Base-by-base conservation (phyloP, 768 basidiomycete species). In the Podaxis rugospora region DNA sequence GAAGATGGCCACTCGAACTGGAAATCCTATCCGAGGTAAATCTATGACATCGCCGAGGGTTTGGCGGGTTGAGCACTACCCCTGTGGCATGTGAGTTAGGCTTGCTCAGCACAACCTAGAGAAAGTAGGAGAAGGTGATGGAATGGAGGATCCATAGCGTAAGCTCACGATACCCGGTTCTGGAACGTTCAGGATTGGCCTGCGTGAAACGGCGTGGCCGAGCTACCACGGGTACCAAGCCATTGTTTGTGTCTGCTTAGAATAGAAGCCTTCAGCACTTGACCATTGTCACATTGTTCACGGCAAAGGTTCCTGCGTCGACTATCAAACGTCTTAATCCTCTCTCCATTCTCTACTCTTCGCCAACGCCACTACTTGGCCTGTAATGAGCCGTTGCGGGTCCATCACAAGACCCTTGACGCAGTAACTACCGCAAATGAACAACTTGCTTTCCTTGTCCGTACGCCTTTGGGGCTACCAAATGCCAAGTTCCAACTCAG, bases 21-120 rank as follows among this genome's bases (percentile, higher is more conserved):
- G 40, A 18, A 28, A 56, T 4, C 32, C 42, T 56, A 56, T 56
- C 55, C 55, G 42, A 56, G 55, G 55, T 56, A 56, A 35, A 42
- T 9, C 11, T 13, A 27, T 56, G 55, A 56, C 44, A 9, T 35
- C n/a, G 21, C 27, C 23, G 40, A 55, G 11, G 2, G 6, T 21
- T 13, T 5, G 16, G 23, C 28, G 27, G 23, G 16, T 14, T 32
- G 11, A 32, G 25, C 25, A 23, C 28, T 14, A 32, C 7, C 28
- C 28, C 28, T 32, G 28, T 32, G 28, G 28, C 25, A 25, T n/a
- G 28, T 27, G 39, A 11, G 23, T 10, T 55, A 27, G 18, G 7
- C 27, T 18, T 46, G 16, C 55, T 56, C 21, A 7, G 14, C 21
- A 46, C 14, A 21, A 39, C n/a, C 56, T 49, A 36, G 37, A 18